Percentiles rank a stretch among this genome's conserved stretches.
These are phyloP conservation scores for Globisporangium iwayamae DNA, from an alignment of 352 stramenopile genomes.

Conservation along the genomic window DNA sequence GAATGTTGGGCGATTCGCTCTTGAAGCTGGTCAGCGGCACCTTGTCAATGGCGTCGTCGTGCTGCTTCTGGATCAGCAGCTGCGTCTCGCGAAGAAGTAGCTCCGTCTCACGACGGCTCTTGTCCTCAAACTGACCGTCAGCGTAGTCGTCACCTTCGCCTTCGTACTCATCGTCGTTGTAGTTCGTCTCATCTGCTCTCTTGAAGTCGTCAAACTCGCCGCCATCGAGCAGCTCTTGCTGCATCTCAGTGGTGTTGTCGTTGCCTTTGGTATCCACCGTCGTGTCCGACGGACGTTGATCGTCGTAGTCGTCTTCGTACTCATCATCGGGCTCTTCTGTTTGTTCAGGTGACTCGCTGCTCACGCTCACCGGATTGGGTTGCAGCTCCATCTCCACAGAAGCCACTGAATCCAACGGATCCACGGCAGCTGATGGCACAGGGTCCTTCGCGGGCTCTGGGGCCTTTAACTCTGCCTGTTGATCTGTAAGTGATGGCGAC, in stretches of 20 bases:
- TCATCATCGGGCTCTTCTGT: conserved; percentile 5
- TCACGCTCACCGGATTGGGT: background rate
- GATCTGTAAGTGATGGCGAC: background rate
- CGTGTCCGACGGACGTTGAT: background rate
- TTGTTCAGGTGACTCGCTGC: background rate
- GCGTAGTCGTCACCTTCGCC: conserved; percentile 10
- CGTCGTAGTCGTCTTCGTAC: conserved; percentile 16
- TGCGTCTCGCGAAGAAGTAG: conserved; percentile 38
- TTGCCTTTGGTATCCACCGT: too few species aligned
- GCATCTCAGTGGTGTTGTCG: too few species aligned
- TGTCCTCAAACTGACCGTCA: conserved; percentile 15
- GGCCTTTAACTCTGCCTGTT: background rate
- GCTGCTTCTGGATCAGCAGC: conserved; percentile 26
- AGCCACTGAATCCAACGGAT: background rate
- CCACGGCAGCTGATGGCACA: too few species aligned
- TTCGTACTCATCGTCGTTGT: conserved; percentile 13
- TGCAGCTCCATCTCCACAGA: background rate
- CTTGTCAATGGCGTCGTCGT: background rate
- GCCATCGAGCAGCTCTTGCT: background rate
- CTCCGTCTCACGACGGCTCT: conserved; percentile 31
- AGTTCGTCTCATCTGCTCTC: conserved; percentile 16
- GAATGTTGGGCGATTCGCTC: background rate
- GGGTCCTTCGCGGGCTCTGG: background rate
- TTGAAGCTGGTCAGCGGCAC: background rate
- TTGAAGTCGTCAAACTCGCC: background rate